These are phyloP conservation scores for Psilocybe mexicana DNA, from an alignment of 1,284 basidiomycete genomes.

Conservation along the genomic window DNA sequence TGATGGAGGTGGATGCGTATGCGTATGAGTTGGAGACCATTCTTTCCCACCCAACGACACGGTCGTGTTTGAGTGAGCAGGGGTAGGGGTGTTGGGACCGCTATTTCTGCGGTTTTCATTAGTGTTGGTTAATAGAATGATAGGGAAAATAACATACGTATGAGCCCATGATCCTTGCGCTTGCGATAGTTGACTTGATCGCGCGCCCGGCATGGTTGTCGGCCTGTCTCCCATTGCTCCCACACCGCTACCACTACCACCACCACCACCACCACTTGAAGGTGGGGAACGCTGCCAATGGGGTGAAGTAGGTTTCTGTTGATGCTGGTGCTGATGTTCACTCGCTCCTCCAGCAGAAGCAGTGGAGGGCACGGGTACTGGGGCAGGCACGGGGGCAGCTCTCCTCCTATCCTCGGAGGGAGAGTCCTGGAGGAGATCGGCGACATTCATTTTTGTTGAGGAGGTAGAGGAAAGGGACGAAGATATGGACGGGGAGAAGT, in stretches of 20 bases:
- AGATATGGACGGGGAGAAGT: not conserved
- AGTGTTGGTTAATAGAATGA: not conserved
- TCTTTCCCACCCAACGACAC: not conserved
- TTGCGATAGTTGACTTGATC: not conserved
- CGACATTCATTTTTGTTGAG: constrained; percentile 60
- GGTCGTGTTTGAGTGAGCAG: not conserved
- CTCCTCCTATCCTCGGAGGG: constrained; percentile 50
- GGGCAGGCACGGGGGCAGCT: not conserved
- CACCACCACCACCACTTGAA: too few relatives aligned
- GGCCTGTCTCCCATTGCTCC: not conserved
- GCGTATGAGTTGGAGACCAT: not conserved
- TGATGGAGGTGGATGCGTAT: not conserved
- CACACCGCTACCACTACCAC: not conserved
- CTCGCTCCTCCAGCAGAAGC: constrained; percentile 1
- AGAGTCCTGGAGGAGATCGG: constrained; percentile 67
- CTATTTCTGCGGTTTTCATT: not conserved
- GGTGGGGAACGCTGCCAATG: constrained; percentile 1
- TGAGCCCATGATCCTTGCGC: constrained; percentile 2
- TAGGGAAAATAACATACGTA: not conserved
- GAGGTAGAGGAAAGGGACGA: not conserved
- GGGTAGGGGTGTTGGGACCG: constrained; percentile 1
- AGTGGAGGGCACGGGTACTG: not conserved
- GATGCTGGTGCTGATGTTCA: not conserved
- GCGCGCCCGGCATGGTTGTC: not conserved
- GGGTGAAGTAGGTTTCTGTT: not conserved